Conservation (phyloP, 192 early-diverging fungal genomes). For the Obelidium mucronatum region DNA sequence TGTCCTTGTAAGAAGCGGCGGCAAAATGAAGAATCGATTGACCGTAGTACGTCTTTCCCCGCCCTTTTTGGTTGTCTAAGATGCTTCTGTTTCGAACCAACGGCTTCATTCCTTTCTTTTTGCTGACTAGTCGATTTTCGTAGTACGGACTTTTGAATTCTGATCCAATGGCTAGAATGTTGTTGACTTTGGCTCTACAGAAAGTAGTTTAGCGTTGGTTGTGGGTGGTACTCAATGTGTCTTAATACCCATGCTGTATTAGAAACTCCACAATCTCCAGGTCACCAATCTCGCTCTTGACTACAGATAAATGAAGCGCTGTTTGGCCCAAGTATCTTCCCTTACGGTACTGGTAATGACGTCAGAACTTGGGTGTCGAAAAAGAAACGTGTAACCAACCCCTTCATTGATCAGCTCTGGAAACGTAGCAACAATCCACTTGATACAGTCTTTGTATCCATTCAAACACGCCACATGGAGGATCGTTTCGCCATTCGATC, state of each 20-base stretch:
- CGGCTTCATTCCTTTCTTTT: background rate
- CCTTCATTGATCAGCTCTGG: constrained; percentile 20
- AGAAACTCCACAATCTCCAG: constrained; percentile 21
- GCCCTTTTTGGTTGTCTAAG: background rate
- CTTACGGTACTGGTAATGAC: constrained; percentile 6
- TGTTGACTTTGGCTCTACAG: constrained; percentile 26
- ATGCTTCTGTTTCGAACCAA: background rate
- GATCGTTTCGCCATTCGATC: constrained; percentile 24
- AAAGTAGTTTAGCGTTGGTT: background rate
- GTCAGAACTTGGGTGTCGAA: too few relatives aligned
- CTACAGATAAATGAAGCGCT: constrained; percentile 27
- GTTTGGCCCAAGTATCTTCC: constrained; percentile 18
- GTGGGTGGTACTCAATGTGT: background rate
- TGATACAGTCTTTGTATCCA: constrained; percentile 15
- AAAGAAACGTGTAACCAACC: too few relatives aligned
- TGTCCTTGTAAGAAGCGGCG: constrained; percentile 5
- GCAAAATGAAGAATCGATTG: constrained; percentile 21
- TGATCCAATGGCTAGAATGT: background rate
- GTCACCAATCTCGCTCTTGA: constrained; percentile 24
- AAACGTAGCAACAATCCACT: constrained; percentile 13
- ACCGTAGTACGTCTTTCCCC: constrained; percentile 19
- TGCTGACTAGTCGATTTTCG: background rate
- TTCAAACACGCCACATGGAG: constrained; percentile 24
- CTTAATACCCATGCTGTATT: constrained; percentile 16
- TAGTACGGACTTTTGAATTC: constrained; percentile 28